These are phyloP conservation scores for Flaveria ramosissima DNA, from an alignment of 129 eudicot genomes.

Conservation along the genomic window DNA sequence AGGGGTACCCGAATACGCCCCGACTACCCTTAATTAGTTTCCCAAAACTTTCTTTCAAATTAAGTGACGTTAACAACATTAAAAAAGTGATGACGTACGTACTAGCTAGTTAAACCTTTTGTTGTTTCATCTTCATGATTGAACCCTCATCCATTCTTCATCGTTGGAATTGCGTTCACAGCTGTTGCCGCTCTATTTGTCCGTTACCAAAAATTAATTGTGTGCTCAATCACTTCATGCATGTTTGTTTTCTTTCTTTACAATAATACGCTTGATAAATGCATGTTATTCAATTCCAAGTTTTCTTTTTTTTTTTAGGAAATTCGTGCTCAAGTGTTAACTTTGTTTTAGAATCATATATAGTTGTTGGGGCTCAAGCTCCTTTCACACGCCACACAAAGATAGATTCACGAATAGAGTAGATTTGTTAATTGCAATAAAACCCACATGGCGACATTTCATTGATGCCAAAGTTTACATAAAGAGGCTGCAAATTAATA, in stretches of 20 bases:
- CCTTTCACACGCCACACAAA: too few species aligned
- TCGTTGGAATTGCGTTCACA: not conserved
- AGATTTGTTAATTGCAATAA: too few species aligned
- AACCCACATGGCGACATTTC: too few species aligned
- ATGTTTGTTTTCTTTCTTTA: not conserved
- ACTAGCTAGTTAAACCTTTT: not conserved
- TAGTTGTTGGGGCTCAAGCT: too few species aligned
- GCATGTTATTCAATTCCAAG: too few species aligned
- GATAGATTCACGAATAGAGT: too few species aligned
- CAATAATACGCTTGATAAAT: not conserved
- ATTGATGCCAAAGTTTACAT: too few species aligned
- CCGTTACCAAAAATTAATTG: not conserved
- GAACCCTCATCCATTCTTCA: not conserved
- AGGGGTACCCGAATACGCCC: too few species aligned
- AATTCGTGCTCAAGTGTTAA: too few species aligned
- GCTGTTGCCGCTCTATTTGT: not conserved
- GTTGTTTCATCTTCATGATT: not conserved
- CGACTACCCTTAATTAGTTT: not conserved
- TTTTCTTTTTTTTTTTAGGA: too few species aligned
- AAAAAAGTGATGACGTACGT: not conserved
- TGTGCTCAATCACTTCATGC: not conserved
- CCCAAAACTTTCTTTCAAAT: not conserved
- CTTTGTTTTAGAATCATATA: too few species aligned
- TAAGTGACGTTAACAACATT: not conserved
- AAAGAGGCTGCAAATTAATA: too few species aligned